Percentiles rank a stretch among this genome's conserved stretches.
phyloP scores from a whole-genome alignment of 139 green algal species.

The Eudorina sp. region DNA sequence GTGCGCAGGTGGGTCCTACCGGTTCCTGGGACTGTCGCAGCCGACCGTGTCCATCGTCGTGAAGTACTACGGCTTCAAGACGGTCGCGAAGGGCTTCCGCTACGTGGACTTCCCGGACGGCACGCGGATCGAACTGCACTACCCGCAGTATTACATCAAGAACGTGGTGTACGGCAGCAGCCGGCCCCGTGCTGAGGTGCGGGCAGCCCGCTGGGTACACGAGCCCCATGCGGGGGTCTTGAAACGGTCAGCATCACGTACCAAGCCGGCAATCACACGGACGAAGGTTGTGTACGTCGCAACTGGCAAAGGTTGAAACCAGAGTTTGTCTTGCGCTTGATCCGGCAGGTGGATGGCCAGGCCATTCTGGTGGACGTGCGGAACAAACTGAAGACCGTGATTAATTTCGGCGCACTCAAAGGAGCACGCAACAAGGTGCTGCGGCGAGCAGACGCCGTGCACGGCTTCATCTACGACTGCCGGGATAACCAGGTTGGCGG shows the following conservation, averaged over 20 bases:
- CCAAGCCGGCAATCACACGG: too few species aligned
- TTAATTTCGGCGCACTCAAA: constrained; percentile 71
- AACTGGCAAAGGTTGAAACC: too few species aligned
- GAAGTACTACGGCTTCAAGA: constrained; percentile 82
- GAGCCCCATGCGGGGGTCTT: too few species aligned
- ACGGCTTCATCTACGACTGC: constrained; percentile 70
- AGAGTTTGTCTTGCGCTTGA: background rate
- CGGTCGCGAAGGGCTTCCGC: constrained; percentile 76
- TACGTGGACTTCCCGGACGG: constrained; percentile 80
- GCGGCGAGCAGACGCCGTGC: constrained; percentile 72
- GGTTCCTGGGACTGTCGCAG: constrained; percentile 80
- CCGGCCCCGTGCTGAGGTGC: constrained; percentile 49
- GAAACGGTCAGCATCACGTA: too few species aligned
- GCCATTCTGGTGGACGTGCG: constrained; percentile 65
- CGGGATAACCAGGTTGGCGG: constrained; percentile 10
- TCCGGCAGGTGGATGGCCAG: constrained; percentile 66
- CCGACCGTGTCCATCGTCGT: constrained; percentile 75
- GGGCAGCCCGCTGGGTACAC: too few species aligned
- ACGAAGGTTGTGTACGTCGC: too few species aligned
- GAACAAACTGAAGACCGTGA: constrained; percentile 59
- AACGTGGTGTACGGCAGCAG: constrained; percentile 61
- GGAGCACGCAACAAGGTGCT: constrained; percentile 57
- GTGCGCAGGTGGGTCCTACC: constrained; percentile 61
- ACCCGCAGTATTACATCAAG: constrained; percentile 79
- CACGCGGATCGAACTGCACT: constrained; percentile 74